Evolutionary conservation across 495 filamentous ascomycete genomes (phyloP).

Genomic region (Aspergillus funiculosus): DNA sequence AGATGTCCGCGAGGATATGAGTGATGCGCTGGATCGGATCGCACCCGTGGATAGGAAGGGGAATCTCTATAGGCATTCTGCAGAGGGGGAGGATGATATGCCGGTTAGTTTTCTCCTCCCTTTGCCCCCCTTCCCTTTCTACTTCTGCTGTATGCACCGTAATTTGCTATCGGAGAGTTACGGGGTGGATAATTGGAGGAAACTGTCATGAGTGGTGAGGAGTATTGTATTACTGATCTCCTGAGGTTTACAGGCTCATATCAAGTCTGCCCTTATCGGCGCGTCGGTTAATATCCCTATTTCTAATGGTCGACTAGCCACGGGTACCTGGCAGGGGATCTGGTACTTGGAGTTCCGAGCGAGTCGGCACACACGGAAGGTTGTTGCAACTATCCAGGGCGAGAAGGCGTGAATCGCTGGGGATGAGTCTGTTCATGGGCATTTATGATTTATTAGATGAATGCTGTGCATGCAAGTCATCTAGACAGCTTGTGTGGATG

Average conservation of each 20-base stretch:
- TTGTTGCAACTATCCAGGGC: conserved; percentile 93
- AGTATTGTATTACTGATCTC: conserved; percentile 6
- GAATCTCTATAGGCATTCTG: conserved; percentile 75
- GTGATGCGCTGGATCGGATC: conserved; percentile 83
- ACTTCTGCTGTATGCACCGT: no score
- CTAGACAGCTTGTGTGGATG: no score
- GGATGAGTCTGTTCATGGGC: conserved; percentile 6
- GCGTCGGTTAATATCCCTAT: conserved; percentile 87
- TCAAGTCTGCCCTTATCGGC: conserved; percentile 85
- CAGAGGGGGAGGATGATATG: conserved; percentile 90
- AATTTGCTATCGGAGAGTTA: no score
- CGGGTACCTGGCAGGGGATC: conserved; percentile 72
- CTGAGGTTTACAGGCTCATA: conserved; percentile 59
- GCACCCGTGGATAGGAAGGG: conserved; percentile 71
- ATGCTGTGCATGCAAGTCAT: no score
- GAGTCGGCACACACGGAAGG: conserved; percentile 64
- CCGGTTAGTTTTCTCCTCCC: conserved; percentile 44
- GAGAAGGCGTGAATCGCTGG: conserved; percentile 59
- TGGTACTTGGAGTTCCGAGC: conserved; percentile 93
- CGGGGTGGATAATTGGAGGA: no score
- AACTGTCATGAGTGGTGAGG: background rate
- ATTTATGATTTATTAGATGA: conserved; percentile 8
- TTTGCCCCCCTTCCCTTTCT: conserved; percentile 7
- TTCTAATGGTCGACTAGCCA: conserved; percentile 69
- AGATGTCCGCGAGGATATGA: conserved; percentile 82